Evolutionary conservation across 176 grass and related monocot species (phyloP).

Genomic region (Musa beccarii): DNA sequence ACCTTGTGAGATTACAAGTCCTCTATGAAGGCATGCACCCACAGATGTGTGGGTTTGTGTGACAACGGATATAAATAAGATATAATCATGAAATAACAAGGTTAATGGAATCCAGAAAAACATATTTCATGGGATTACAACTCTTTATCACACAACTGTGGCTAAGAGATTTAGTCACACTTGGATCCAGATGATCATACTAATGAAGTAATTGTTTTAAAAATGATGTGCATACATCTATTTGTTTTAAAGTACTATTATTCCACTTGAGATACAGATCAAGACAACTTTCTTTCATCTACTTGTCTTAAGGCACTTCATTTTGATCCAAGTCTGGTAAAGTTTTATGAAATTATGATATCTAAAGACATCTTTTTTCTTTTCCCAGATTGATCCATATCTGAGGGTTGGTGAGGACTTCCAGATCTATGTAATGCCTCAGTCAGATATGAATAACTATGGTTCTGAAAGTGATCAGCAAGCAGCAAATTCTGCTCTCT

Average conservation of each 20-base stretch:
- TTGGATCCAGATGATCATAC: not conserved
- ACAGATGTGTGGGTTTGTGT: no score
- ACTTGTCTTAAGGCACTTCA: not conserved
- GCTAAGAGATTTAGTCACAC: not conserved
- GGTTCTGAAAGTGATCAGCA: constrained; percentile 67
- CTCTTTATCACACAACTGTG: no score
- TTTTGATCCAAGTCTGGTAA: not conserved
- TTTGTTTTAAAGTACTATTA: not conserved
- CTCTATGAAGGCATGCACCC: no score
- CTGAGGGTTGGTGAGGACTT: constrained; percentile 85
- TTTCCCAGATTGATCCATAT: constrained; percentile 75
- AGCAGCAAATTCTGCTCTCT: constrained; percentile 48
- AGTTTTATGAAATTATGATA: not conserved
- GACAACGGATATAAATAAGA: not conserved
- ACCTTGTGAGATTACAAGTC: no score
- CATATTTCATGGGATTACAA: not conserved
- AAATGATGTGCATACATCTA: not conserved
- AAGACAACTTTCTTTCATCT: not conserved
- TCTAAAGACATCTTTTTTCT: constrained; percentile 9
- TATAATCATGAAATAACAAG: not conserved
- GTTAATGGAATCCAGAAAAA: not conserved
- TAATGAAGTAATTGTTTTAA: not conserved
- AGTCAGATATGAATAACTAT: constrained; percentile 68
- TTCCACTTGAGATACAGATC: not conserved
- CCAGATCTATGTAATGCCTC: constrained; percentile 72